phyloP scores from a whole-genome alignment of 2,329 filamentous ascomycete genomes.

The Byssochlamys sp. region DNA sequence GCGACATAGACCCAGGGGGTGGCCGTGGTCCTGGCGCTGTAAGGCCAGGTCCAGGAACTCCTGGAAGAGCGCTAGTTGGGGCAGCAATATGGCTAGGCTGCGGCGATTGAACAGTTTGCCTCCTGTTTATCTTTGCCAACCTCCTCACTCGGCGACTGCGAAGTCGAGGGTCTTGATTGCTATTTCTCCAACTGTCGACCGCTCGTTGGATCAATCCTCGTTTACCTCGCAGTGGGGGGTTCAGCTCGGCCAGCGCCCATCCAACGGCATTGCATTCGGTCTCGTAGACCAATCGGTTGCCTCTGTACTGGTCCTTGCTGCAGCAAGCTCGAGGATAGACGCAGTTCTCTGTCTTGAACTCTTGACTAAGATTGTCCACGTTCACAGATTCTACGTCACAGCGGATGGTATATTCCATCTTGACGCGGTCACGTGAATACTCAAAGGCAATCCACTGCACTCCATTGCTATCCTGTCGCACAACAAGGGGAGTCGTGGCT shows the following conservation, averaged over 20 bases:
- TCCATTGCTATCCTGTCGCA: constrained; percentile 87
- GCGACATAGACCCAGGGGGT: constrained; percentile 51
- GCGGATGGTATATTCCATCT: constrained; percentile 98
- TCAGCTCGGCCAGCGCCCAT: constrained; percentile 92
- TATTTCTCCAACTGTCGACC: constrained; percentile 97
- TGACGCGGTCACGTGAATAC: constrained; percentile 90
- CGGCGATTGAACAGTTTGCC: constrained; percentile 60
- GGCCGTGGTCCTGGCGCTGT: constrained; percentile 26
- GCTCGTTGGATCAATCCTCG: constrained; percentile 90
- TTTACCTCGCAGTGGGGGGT: constrained; percentile 82
- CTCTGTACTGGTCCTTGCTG: constrained; percentile 88
- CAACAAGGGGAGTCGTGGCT: constrained; percentile 86
- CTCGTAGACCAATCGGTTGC: constrained; percentile 91
- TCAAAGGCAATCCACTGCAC: constrained; percentile 99
- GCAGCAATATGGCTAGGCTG: constrained; percentile 58
- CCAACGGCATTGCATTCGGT: constrained; percentile 99
- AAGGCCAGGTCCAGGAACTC: constrained; percentile 57
- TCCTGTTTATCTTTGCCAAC: constrained; percentile 90
- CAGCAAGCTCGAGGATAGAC: constrained; percentile 94
- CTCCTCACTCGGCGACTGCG: constrained; percentile 83
- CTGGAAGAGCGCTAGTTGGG: constrained; percentile 51
- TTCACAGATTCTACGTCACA: constrained; percentile 96
- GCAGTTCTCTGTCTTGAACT: constrained; percentile 97
- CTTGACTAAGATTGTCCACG: constrained; percentile 69
- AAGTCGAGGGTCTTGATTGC: constrained; percentile 87